These are phyloP conservation scores for Diplodia intermedia DNA, from an alignment of 2,329 filamentous ascomycete genomes.

Conservation along the genomic window DNA sequence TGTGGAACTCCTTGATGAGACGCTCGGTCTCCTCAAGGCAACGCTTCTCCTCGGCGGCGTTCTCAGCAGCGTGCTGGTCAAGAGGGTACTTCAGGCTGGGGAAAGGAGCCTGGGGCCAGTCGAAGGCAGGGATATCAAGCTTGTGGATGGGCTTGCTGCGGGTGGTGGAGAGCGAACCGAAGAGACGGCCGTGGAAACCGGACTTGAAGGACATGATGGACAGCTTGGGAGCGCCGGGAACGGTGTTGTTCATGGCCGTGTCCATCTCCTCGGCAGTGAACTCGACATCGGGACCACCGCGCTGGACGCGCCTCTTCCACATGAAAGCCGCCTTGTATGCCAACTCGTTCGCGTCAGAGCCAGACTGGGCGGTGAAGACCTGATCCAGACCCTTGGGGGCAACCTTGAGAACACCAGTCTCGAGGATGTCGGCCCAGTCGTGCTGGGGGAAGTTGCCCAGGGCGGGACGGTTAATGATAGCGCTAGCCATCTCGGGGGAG, in stretches of 20 bases:
- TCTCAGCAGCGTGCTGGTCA: slow-evolving; percentile 78
- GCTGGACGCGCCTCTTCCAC: slow-evolving; percentile 82
- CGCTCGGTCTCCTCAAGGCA: slow-evolving; percentile 84
- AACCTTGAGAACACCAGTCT: slow-evolving; percentile 79
- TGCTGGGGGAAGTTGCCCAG: slow-evolving; percentile 88
- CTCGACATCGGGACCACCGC: slow-evolving; percentile 77
- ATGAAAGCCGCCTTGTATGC: slow-evolving; percentile 97
- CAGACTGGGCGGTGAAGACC: slow-evolving; percentile 88
- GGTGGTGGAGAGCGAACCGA: slow-evolving; percentile 85
- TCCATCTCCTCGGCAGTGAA: slow-evolving; percentile 79
- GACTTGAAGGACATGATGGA: slow-evolving; percentile 90
- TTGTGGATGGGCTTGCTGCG: slow-evolving; percentile 95
- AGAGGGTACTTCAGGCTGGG: slow-evolving; percentile 86
- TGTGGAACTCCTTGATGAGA: slow-evolving; percentile 78
- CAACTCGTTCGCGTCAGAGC: slow-evolving; percentile 91
- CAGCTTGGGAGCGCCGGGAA: slow-evolving; percentile 77
- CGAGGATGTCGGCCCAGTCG: slow-evolving; percentile 81
- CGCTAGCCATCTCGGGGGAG: slow-evolving; percentile 78
- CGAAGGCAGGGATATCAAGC: slow-evolving; percentile 90
- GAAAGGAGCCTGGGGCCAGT: slow-evolving; percentile 93
- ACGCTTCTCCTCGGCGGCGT: slow-evolving; percentile 79
- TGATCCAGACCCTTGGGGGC: slow-evolving; percentile 84
- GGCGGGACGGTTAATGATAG: slow-evolving; percentile 86
- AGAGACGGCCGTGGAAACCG: slow-evolving; percentile 88
- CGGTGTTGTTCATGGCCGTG: slow-evolving; percentile 80